A percentile compares a stretch with the other conserved stretches of the same genome.
These are phyloP conservation scores for Cordyceps cateniannulata DNA, from an alignment of 2,329 filamentous ascomycete genomes.

Conservation along the genomic window DNA sequence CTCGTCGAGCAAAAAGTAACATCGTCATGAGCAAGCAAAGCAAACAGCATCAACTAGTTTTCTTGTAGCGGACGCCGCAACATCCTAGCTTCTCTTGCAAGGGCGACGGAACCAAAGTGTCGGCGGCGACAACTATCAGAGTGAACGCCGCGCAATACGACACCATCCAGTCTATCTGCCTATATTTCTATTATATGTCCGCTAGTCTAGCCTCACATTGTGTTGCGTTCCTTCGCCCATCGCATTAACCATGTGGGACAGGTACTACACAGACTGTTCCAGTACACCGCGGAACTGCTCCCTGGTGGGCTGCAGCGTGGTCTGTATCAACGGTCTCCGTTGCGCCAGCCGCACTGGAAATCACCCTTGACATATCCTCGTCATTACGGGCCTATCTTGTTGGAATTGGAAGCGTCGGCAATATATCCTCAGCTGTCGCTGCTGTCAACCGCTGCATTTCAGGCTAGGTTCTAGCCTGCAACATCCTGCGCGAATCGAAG, in stretches of 20 bases:
- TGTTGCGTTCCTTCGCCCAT: background rate
- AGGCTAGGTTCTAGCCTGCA: no score
- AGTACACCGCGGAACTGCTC: background rate
- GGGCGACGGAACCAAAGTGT: background rate
- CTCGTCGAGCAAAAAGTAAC: no score
- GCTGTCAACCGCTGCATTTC: no score
- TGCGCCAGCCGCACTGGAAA: background rate
- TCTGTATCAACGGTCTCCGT: background rate
- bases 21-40: background rate
- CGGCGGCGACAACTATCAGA: background rate
- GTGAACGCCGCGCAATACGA: background rate
- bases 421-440: background rate
- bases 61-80: no score
- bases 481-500: no score
- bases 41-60: background rate
- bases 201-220: background rate
- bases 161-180: no score
- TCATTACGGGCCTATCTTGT: background rate
- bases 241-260: background rate
- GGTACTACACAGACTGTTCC: background rate
- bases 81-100: background rate
- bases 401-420: background rate
- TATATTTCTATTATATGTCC: no score
- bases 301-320: background rate
- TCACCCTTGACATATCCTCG: background rate